Evolutionary conservation across 2,329 filamentous ascomycete species (phyloP), one percentile per base, ranked within the genome.

Genomic region (Beauveria medogensis): DNA sequence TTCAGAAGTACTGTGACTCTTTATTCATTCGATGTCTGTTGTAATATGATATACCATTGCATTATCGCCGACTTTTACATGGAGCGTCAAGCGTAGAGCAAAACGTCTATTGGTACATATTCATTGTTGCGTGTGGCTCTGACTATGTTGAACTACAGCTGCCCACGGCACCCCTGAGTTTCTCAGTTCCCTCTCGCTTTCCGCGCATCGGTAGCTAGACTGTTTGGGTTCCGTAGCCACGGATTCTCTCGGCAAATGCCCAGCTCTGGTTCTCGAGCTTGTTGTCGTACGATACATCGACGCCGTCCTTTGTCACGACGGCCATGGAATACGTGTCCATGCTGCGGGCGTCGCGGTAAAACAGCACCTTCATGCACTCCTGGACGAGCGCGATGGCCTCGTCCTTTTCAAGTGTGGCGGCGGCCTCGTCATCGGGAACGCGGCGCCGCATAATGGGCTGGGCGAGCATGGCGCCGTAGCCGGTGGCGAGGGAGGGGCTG

Each of bases 361-460:
- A 99, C 63, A 99, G 82, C 58, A 97, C 93, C 84, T 97, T 97
- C 90, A 99, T 92, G 77, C 92, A 96, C 78, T 96, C 90, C 80
- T 89, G 89, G 71, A 99, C 78, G 46, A 91, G 83, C 62, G 88
- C 80, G 63, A 97, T 80, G 54, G 94, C 94, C 72, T 90, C 76
- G 69, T 97, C 92, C 72, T 85, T 83, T 46, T 80, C 86, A 65
- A 97, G 80, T 63, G 85, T 79, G 68, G 85, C 80, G 40, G 89
- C 86, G 47, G 90, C 80, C 68, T 84, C 88, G 75, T 97, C 94
- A 68, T 96, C 91, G 26, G 91, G 91, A 64, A 91, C 91, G 69
- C 89, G 78, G 69, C 85, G 85, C 69, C 94, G 87, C 80, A 99
- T 84, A 68, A 99, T 89, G 59, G 94, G 94, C 75, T 96, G 87